Evolutionary conservation across 495 filamentous ascomycete species (phyloP), one percentile per base, ranked within the genome.

Genomic region (Hamigera avellanea): DNA sequence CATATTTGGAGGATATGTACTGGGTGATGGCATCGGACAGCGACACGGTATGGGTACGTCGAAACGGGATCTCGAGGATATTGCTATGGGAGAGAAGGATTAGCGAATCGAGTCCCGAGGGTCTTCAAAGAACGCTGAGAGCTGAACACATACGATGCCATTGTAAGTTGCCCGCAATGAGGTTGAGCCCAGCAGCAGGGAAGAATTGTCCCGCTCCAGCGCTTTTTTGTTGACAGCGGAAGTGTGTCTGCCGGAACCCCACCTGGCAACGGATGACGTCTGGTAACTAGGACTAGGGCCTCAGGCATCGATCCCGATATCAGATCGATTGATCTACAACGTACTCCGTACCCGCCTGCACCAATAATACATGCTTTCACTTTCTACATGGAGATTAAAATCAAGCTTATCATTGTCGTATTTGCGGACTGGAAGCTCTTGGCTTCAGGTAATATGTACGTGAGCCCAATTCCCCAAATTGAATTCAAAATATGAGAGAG

Each of bases 1-100:
- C 91, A 81, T 98, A 98, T 72, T 96, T 95, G 53, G 76, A 81
- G 27, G 85, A 94, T 43, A 98, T 98, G 64, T 98, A 96, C 51
- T 93, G 84, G 44, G 84, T 87, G 49, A 98, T 86, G 25, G 89
- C 80, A 45, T 67, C 60, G 25, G 85, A 81, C 26, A 96, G 69
- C 39, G 78, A 79, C 35, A 93, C 69, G 19, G 77, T 60, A 44
- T 80, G 73, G 28, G 86, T 86, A 45, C 76, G 81, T 42, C 91
- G 86, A 60, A 98, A 98, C 3, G 88, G 88, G 43, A 98, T 58
- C 61, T 75, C 66, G 33, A 71, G 52, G 42, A 73, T 71, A 43
- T 72, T 73, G 37, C 67, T 70, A 29, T 21, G 12, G 1, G 8
- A 16, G 6, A 3, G 7, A 18, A 6, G 33, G 23, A 6, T 16